Base-by-base conservation (phyloP, 2,329 filamentous ascomycete genomes). In the Hypoxylon sp. region DNA sequence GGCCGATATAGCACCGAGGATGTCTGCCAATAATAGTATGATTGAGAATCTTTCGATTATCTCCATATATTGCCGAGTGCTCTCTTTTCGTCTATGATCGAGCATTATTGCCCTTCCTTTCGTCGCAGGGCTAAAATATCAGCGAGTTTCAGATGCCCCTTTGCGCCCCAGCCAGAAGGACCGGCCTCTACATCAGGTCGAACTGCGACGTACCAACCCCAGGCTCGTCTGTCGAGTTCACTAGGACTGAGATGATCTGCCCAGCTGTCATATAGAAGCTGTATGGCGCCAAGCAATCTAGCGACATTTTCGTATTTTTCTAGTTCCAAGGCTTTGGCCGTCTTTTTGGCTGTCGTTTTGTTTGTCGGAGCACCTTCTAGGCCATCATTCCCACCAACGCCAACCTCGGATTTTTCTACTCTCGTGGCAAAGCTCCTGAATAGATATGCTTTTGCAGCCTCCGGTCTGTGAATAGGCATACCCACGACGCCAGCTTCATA, bases 151-250 rank as follows among this genome's bases (percentile, higher is more conserved):
- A 97, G 83, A 60, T 84, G 82, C 1, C 92, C 93, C 79, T 95
- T 96, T 11, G 91, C 92, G 30, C 94, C 94, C 94, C 94, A 97
- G 1, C 94, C 94, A 20, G 89, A 88, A 53, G 88, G 88, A 0
- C 94, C 94, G 63, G 85, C 81, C 65, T 92, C 89, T 2, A 97
- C 91, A 20, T 93, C 90, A 0, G 94, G 94, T 69, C 94, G 84
- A 20, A 95, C 89, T 22, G 87, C 85, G 1, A 91, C 84, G 79
- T 97, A 97, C 94, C 94, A 97, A 10, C 83, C 83, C 92, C 93
- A 97, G 17, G 93, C 92, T 66, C 90, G 87, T 68, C 86, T 85
- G 77, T 97, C 92, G 58, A 97, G 82, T 74, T 97, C 92, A 14
- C 86, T 83, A 3, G 82, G 81, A 27, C 80, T 84, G 35, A 97